Evolutionary conservation across 768 basidiomycete species (phyloP).

Genomic region (Boletellus ananiceps): DNA sequence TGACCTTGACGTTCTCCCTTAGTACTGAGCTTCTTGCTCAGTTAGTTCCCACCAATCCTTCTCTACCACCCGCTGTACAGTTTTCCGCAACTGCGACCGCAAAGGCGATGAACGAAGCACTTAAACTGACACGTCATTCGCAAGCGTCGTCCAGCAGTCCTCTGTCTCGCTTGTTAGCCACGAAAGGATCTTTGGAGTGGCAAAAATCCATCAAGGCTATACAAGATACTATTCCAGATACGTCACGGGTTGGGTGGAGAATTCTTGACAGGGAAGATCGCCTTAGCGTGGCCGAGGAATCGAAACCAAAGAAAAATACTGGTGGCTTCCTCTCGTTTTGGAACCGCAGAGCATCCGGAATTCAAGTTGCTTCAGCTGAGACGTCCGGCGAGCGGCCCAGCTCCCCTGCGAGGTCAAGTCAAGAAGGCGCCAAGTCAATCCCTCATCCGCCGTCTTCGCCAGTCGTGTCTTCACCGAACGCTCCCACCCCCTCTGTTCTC

Average conservation of each 20-base stretch:
- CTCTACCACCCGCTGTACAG: slow-evolving; percentile 43
- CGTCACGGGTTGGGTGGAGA: slow-evolving; percentile 67
- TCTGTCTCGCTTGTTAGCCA: slow-evolving; percentile 60
- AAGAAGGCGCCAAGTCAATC: slow-evolving; percentile 22
- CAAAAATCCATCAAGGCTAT: slow-evolving; percentile 59
- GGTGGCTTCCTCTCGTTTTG: slow-evolving; percentile 73
- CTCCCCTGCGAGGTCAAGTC: slow-evolving; percentile 29
- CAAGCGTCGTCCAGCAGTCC: slow-evolving; percentile 56
- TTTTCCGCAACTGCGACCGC: slow-evolving; percentile 54
- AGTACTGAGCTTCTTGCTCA: slow-evolving; percentile 41
- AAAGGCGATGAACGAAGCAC: slow-evolving; percentile 55
- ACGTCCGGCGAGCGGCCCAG: slow-evolving; percentile 14
- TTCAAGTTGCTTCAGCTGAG: slow-evolving; percentile 19
- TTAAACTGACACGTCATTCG: slow-evolving; percentile 61
- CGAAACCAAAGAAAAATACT: slow-evolving; percentile 44
- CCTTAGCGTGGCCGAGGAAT: slow-evolving; percentile 31
- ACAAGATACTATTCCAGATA: slow-evolving; percentile 44
- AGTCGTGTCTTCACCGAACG: slow-evolving; percentile 16
- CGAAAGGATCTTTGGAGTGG: slow-evolving; percentile 76
- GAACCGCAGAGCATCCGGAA: slow-evolving; percentile 39
- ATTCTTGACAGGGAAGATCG: slow-evolving; percentile 54
- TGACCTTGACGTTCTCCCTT: not conserved
- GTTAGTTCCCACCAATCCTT: slow-evolving; percentile 48
- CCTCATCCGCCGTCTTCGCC: slow-evolving; percentile 7
- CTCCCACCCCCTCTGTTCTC: slow-evolving; percentile 10